phyloP scores from a whole-genome alignment of 345 rosid genomes.

The Pistacia vera region DNA sequence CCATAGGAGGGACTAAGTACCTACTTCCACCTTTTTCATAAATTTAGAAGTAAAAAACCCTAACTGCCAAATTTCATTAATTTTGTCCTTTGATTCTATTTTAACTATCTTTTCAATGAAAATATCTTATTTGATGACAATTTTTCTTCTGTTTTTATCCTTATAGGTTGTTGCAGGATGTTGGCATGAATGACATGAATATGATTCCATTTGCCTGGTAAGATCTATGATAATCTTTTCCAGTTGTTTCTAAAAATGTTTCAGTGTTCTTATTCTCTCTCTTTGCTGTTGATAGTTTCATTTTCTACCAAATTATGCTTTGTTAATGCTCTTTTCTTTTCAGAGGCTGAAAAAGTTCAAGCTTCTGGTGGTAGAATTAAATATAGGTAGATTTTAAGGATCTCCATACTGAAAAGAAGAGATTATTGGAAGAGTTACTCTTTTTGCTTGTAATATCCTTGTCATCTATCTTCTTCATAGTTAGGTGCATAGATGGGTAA shows the following conservation, averaged over 20 bases:
- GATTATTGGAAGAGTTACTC: too few relatives aligned
- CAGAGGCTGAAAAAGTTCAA: too few relatives aligned
- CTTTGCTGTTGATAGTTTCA: neutral
- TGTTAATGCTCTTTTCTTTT: too few relatives aligned
- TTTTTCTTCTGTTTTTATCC: conserved; percentile 15
- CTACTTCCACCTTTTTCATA: too few relatives aligned
- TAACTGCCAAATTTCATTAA: neutral
- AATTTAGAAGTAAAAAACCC: neutral
- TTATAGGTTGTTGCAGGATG: conserved; percentile 82
- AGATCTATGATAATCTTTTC: conserved; percentile 20
- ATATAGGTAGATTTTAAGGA: too few relatives aligned
- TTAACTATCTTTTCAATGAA: conserved; percentile 3
- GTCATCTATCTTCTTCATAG: neutral
- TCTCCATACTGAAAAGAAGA: too few relatives aligned
- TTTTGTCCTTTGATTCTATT: neutral
- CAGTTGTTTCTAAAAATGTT: neutral
- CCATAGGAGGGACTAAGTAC: too few relatives aligned
- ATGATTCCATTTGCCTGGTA: conserved; percentile 90
- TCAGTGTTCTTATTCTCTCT: neutral
- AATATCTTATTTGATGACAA: neutral
- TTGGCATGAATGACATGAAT: conserved; percentile 63
- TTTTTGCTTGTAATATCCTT: neutral
- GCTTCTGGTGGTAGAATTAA: too few relatives aligned
- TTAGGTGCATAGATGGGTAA: neutral
- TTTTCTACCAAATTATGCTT: too few relatives aligned